These are phyloP conservation scores for Anisodus tanguticus DNA, from an alignment of 257 asterid species.

Conservation along the genomic window DNA sequence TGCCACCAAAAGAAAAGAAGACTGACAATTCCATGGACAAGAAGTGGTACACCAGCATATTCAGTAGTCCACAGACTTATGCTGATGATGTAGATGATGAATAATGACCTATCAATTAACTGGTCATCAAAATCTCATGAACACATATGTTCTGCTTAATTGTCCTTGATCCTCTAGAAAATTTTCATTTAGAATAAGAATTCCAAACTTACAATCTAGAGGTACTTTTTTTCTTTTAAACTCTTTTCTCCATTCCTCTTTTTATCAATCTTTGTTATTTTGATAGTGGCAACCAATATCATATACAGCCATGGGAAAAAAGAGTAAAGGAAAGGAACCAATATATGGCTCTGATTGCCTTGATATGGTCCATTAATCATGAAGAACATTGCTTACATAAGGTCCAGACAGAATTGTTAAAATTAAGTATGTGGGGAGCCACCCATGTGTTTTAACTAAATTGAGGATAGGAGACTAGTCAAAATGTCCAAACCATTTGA, in stretches of 20 bases:
- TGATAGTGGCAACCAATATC: constrained; percentile 18
- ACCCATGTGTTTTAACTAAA: constrained; percentile 31
- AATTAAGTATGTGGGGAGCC: constrained; percentile 4
- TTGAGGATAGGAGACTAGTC: not conserved
- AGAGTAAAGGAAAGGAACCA: not conserved
- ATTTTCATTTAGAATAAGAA: too few relatives aligned
- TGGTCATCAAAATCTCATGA: not conserved
- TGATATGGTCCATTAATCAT: not conserved
- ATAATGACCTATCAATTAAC: not conserved
- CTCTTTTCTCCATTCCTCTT: not conserved
- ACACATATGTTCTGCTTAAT: not conserved
- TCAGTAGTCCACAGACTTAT: too few relatives aligned
- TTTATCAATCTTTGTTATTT: not conserved
- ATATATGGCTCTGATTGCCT: not conserved
- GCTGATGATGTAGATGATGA: not conserved
- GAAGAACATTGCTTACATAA: constrained; percentile 7
- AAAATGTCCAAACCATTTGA: not conserved
- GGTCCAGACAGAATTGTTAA: constrained; percentile 24
- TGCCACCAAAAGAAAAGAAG: constrained; percentile 15
- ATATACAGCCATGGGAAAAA: not conserved
- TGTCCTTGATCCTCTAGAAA: not conserved
- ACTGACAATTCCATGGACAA: constrained; percentile 1
- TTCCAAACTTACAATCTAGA: too few relatives aligned
- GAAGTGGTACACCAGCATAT: not conserved
- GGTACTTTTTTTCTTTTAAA: too few relatives aligned